Conservation (phyloP, 345 rosid genomes). For the Citrus unshiu region DNA sequence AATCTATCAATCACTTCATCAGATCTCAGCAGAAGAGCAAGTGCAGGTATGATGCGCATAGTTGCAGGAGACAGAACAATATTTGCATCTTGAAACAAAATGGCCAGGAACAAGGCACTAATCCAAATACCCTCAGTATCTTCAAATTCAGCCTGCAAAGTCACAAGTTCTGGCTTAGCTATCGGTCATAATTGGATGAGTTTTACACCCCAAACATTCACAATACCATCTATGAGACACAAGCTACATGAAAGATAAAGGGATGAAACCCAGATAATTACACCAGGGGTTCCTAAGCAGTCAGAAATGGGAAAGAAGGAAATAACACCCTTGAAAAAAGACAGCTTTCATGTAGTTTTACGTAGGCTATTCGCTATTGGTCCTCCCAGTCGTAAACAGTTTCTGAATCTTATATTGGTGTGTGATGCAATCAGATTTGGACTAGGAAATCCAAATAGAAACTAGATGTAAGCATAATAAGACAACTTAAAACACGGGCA, state of each 20-base stretch:
- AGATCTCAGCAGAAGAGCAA: constrained; percentile 67
- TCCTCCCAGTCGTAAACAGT: neutral
- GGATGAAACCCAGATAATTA: neutral
- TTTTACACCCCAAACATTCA: neutral
- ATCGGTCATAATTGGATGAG: neutral
- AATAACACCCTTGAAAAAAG: neutral
- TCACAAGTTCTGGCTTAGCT: constrained; percentile 3
- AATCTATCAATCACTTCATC: constrained; percentile 70
- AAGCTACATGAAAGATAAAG: neutral
- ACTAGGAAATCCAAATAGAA: neutral
- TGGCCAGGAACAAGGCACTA: constrained; percentile 67
- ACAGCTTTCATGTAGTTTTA: neutral
- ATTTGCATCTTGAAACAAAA: constrained; percentile 66
- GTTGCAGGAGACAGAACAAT: constrained; percentile 60
- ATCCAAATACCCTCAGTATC: constrained; percentile 80
- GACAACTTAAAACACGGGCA: neutral
- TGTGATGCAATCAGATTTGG: neutral
- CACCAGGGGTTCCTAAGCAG: neutral
- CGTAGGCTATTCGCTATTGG: neutral
- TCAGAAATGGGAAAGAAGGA: neutral
- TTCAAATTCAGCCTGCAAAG: constrained; percentile 58
- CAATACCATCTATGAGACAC: neutral
- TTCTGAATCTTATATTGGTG: neutral
- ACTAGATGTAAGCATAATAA: neutral
- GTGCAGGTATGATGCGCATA: constrained; percentile 61